These are phyloP conservation scores for Scedosporium aurantiacum DNA, from an alignment of 2,329 filamentous ascomycete species.

Conservation along the genomic window DNA sequence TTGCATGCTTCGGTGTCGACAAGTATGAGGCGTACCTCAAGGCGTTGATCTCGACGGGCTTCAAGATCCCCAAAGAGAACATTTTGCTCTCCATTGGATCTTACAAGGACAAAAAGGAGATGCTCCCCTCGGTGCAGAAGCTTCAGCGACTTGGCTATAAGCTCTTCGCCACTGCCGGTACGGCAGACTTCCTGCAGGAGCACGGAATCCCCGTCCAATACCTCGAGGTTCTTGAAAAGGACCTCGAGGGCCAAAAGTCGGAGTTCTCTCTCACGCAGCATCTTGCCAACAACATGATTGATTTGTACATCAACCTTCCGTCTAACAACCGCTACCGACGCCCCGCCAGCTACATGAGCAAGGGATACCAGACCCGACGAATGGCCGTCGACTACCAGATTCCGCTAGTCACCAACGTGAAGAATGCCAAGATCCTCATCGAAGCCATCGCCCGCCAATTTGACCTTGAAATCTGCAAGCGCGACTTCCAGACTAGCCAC, in stretches of 20 bases:
- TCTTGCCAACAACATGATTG: slow-evolving; percentile 93
- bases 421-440: slow-evolving; percentile 95
- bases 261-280: slow-evolving; percentile 97
- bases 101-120: slow-evolving; percentile 96
- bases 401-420: slow-evolving; percentile 94
- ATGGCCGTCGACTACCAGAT: slow-evolving; percentile 98
- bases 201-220: slow-evolving; percentile 88
- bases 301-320: slow-evolving; percentile 98
- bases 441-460: slow-evolving; percentile 89
- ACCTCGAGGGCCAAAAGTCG: slow-evolving; percentile 75
- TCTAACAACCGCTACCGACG: slow-evolving; percentile 95
- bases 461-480: slow-evolving; percentile 67
- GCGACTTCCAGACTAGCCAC: slow-evolving; percentile 89
- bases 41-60: slow-evolving; percentile 87
- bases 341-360: slow-evolving; percentile 96
- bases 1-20: slow-evolving; percentile 88
- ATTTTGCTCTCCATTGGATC: slow-evolving; percentile 91
- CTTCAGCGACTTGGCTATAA: slow-evolving; percentile 88
- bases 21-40: slow-evolving; percentile 98
- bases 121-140: slow-evolving; percentile 85
- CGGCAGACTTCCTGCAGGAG: slow-evolving; percentile 90
- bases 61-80: slow-evolving; percentile 92
- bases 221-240: slow-evolving; percentile 71
- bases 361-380: slow-evolving; percentile 88
- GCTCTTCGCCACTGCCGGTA: slow-evolving; percentile 91